Evolutionary conservation across 2,329 filamentous ascomycete species (phyloP).

Genomic region (Trichoderma atroviride): DNA sequence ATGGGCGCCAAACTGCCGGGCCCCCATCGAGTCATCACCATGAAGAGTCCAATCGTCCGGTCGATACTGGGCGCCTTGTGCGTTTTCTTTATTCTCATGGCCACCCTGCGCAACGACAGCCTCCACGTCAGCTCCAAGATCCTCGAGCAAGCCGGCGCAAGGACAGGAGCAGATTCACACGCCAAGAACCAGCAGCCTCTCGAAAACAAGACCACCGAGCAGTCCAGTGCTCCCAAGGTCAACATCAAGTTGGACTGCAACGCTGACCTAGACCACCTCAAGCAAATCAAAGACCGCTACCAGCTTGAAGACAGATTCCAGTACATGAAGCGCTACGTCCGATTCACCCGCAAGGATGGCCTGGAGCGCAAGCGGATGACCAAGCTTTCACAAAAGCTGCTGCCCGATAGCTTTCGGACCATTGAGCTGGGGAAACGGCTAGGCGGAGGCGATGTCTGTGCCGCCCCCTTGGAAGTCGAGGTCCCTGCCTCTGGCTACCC

Average conservation of each 20-base stretch:
- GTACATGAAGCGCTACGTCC: slow-evolving; percentile 59
- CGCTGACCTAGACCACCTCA: slow-evolving; percentile 51
- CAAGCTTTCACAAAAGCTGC: slow-evolving; percentile 51
- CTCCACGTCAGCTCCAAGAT: slow-evolving; percentile 47
- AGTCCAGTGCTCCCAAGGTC: slow-evolving; percentile 24
- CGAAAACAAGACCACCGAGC: slow-evolving; percentile 31
- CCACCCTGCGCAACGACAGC: slow-evolving; percentile 47
- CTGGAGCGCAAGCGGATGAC: slow-evolving; percentile 56
- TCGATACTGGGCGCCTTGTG: slow-evolving; percentile 48
- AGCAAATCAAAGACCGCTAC: slow-evolving; percentile 50
- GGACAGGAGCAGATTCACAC: slow-evolving; percentile 32
- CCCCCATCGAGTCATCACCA: slow-evolving; percentile 48
- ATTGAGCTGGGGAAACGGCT: slow-evolving; percentile 51
- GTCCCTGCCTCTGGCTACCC: slow-evolving; percentile 56
- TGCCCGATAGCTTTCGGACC: slow-evolving; percentile 52
- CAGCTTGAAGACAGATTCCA: slow-evolving; percentile 54
- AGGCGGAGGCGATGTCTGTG: slow-evolving; percentile 46
- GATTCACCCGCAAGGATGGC: slow-evolving; percentile 51
- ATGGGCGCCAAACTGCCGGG: slow-evolving; percentile 45
- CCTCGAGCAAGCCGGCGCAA: slow-evolving; percentile 40
- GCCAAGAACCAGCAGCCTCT: slow-evolving; percentile 39
- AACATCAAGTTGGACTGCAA: slow-evolving; percentile 52
- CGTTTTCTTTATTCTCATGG: slow-evolving; percentile 47
- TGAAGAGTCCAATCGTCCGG: slow-evolving; percentile 53
- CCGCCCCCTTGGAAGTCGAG: slow-evolving; percentile 53